Base-by-base conservation (phyloP, 345 rosid species). In the Turritis glabra region DNA sequence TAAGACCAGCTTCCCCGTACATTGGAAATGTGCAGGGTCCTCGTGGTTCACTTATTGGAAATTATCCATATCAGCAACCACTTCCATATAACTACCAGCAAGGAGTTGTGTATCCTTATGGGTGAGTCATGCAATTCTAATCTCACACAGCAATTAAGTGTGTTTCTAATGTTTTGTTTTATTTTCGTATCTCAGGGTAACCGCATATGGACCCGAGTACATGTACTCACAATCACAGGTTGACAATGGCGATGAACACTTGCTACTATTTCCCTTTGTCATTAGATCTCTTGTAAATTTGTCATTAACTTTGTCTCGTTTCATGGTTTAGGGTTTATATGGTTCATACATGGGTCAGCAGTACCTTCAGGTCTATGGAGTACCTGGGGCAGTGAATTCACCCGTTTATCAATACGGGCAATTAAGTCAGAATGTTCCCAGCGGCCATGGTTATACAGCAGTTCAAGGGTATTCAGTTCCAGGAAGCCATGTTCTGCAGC, bases 151-250 rank as follows among this genome's bases (percentile, higher is more conserved):
- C 56, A 35, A n/a, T n/a, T n/a, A n/a, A n/a, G n/a, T 50, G n/a
- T 61, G 30, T 62, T 19, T 30, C 23, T 64, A 48, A 77, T 13
- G 25, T 40, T n/a, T n/a, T 77, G 48, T 21, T 55, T 17, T 58
- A 8, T 57, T 25, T 48, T 64, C 59, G n/a, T 37, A 2, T 48
- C 75, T 77, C 82, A 95, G 99, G 65, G 90, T 89, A 54, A 64
- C 98, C 13, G 47, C 92, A 8, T 88, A 92, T 72, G 96, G 97
- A 56, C 84, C 85, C n/a, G 98, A 95, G 78, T 90, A 90, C 59
- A 81, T 85, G 71, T 89, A 92, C 66, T 21, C 80, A 37, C 80
- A 70, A 47, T 86, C 92, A 60, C 99, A 95, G 97, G 98, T 95
- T 62, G 32, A 57, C 13, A n/a, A 15, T 37, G 29, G 52, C 59